Evolutionary conservation across 1,284 basidiomycete species (phyloP), one percentile per base, ranked within the genome.

Genomic region (Pseudozyma pruni): DNA sequence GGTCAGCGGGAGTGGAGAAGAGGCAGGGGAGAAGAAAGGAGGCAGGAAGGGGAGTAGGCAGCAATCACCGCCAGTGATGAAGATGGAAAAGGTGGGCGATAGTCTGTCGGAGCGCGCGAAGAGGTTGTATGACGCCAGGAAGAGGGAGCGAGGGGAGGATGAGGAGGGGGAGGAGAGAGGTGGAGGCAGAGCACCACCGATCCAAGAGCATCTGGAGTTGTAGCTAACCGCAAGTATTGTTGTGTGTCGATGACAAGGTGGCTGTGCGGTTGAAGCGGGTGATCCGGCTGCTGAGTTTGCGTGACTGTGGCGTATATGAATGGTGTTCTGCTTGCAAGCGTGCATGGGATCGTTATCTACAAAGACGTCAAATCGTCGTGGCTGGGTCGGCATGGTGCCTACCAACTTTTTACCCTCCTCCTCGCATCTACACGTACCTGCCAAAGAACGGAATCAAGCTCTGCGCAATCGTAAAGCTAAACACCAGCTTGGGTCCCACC

Each of bases 401-500:
- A 16, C 16, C 13, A 14, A 13, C 34, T 35, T 35, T 4, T 19
- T 42, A 4, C 33, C 8, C 34, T 11, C 34, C n/a, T 32, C 13
- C 20, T 19, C n/a, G 32, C 8, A 8, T 23, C 53, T 56, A 72
- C 20, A 78, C 74, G 39, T 69, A 75, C 83, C 94, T 90, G 52
- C 90, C 89, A 83, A 96, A 97, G 82, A 90, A 86, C 40, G 95
- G 95, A 85, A 98, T 98, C 82, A 98, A 86, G 20, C 90, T 91
- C 85, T 98, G 95, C 6, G 95, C 95, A 9, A 98, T 88, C 23
- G 95, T 98, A 86, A 96, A 98, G 75, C 91, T 94, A 87, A 98
- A 98, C 72, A 98, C 92, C 37, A 98, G 88, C 86, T 98, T 98
- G 57, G 95, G 95, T 50, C 94, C 95, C 29, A 98, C 94, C 60